Percentiles rank a stretch among this genome's conserved stretches.
Evolutionary conservation across 805 yeast genomes (phyloP).

Genomic region (Kuraishia floccosa): DNA sequence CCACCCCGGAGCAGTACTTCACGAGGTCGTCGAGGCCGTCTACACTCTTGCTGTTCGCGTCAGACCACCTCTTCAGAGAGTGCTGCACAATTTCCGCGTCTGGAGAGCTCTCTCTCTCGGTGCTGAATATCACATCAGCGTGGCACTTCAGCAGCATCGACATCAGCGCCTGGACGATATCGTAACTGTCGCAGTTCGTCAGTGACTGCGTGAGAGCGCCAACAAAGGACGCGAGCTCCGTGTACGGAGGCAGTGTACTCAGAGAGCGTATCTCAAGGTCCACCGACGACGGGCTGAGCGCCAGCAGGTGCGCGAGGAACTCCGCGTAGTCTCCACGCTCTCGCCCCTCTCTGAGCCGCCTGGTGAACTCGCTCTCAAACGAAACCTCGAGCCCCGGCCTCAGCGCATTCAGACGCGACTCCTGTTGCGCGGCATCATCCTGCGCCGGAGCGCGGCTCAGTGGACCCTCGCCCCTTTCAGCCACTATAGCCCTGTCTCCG

Average conservation of each 20-base stretch:
- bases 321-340: constrained; percentile 25
- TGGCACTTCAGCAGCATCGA: constrained; percentile 65
- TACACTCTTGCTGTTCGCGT: constrained; percentile 25
- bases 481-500: constrained; percentile 55
- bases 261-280: constrained; percentile 85
- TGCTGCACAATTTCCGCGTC: constrained; percentile 18
- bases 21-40: constrained; percentile 52
- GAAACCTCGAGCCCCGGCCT: constrained; percentile 20
- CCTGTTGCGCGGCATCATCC: constrained; percentile 18
- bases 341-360: constrained; percentile 42
- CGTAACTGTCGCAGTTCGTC: constrained; percentile 47
- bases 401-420: constrained; percentile 17
- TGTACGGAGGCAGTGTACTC: constrained; percentile 50
- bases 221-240: constrained; percentile 56
- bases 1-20: constrained; percentile 75
- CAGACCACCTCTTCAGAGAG: constrained; percentile 40
- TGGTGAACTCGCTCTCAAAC: constrained; percentile 71
- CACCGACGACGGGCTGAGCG: constrained; percentile 62
- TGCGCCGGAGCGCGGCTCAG: constrained; percentile 2
- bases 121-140: constrained; percentile 55
- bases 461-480: constrained; percentile 19
- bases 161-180: constrained; percentile 74
- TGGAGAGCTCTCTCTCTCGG: constrained; percentile 6
- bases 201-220: constrained; percentile 58
- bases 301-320: constrained; percentile 44